Conservation (phyloP, 2,329 filamentous ascomycete species). For the Dothiorella sarmentorum region DNA sequence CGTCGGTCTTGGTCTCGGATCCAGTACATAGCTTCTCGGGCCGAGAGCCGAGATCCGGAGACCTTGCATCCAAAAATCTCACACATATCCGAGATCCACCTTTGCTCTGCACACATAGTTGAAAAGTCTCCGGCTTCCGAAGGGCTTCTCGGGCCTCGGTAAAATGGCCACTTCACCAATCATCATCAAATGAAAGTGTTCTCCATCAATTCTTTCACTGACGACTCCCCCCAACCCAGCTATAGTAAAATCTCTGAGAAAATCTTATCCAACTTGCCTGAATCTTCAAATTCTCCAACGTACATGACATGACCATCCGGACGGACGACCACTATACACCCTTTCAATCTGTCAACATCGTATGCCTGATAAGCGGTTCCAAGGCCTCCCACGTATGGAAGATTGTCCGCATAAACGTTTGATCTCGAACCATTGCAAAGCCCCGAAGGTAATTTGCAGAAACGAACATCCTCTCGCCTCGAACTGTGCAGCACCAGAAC, state of each 20-base stretch:
- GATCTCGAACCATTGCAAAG: conserved; percentile 42
- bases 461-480: conserved; percentile 43
- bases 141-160: no score
- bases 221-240: no score
- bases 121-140: no score
- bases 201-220: no score
- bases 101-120: no score
- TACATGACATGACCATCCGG: conserved; percentile 65
- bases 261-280: conserved; percentile 28
- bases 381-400: conserved; percentile 41
- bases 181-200: no score
- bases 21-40: no score
- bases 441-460: conserved; percentile 28
- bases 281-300: conserved; percentile 37
- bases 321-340: conserved; percentile 58
- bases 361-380: conserved; percentile 54
- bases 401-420: conserved; percentile 46
- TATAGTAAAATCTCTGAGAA: conserved; percentile 10
- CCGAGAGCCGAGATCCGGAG: no score
- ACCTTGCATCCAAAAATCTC: no score
- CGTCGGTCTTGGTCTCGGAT: no score
- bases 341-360: conserved; percentile 53
- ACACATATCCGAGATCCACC: no score
- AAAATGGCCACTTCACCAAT: no score
- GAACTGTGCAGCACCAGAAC: conserved; percentile 59